These are phyloP conservation scores for Chimonanthus salicifolius DNA, from an alignment of 164 flowering plant genomes.

Conservation along the genomic window DNA sequence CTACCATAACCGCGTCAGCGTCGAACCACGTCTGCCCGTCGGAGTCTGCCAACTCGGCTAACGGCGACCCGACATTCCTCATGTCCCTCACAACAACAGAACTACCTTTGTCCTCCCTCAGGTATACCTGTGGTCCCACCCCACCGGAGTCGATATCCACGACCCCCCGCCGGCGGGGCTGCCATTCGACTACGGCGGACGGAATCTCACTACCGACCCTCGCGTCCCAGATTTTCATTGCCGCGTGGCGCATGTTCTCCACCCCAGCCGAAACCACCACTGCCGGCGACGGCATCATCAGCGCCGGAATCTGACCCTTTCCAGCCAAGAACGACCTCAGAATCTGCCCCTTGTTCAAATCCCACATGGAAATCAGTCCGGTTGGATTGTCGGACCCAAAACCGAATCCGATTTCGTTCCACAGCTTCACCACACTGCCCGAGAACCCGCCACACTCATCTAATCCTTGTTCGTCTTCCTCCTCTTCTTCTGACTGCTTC, in stretches of 20 bases:
- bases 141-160: constrained; percentile 15
- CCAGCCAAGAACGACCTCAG: constrained; percentile 17
- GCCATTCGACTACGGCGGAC: constrained; percentile 51
- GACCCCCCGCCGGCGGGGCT: constrained; percentile 14
- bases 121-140: constrained; percentile 12
- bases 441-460: constrained; percentile 20
- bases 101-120: constrained; percentile 6
- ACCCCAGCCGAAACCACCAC: constrained; percentile 34
- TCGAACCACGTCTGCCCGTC: constrained; percentile 57
- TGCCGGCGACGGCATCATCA: constrained; percentile 25
- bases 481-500: constrained; percentile 22
- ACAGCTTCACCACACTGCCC: constrained; percentile 65
- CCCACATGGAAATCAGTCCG: constrained; percentile 34
- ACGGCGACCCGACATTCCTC: constrained; percentile 23
- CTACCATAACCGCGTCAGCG: constrained; percentile 48
- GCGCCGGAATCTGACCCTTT: constrained; percentile 14
- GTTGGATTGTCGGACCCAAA: constrained; percentile 13
- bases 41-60: constrained; percentile 26
- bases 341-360: constrained; percentile 17
- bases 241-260: constrained; percentile 7
- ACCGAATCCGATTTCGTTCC: constrained; percentile 57
- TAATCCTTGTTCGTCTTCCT: constrained; percentile 6
- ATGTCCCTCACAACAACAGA: constrained; percentile 20
- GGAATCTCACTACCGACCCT: constrained; percentile 37
- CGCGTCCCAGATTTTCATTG: constrained; percentile 48